phyloP scores from a whole-genome alignment of 441 rosid genomes.

The Croton laevigatus region DNA sequence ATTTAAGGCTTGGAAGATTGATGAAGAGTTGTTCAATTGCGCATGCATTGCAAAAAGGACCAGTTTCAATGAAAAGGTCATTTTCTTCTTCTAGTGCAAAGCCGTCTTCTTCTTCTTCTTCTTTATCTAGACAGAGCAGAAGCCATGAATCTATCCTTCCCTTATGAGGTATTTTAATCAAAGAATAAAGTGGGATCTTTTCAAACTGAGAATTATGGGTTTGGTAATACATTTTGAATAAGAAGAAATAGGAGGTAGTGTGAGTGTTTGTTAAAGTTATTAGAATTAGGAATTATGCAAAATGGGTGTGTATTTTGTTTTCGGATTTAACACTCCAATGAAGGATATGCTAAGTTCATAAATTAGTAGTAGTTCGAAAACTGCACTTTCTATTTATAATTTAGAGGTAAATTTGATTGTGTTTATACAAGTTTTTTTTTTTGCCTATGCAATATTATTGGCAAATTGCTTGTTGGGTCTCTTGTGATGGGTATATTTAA shows the following conservation, averaged over 20 bases:
- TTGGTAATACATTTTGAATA: neutral
- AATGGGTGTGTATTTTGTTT: too few species aligned
- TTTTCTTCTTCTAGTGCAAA: slow-evolving; percentile 41
- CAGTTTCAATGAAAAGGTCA: slow-evolving; percentile 42
- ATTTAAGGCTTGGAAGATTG: slow-evolving; percentile 25
- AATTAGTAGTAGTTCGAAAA: too few species aligned
- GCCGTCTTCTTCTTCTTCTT: slow-evolving; percentile 6
- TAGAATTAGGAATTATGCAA: too few species aligned
- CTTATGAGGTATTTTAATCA: slow-evolving; percentile 16
- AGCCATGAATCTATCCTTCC: slow-evolving; percentile 36
- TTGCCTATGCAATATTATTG: too few species aligned
- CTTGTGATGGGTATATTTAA: too few species aligned
- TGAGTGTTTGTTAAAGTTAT: too few species aligned
- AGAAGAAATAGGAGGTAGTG: neutral
- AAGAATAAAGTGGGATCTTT: neutral
- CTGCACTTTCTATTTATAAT: too few species aligned
- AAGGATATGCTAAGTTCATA: too few species aligned
- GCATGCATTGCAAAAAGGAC: slow-evolving; percentile 34
- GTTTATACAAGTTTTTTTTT: too few species aligned
- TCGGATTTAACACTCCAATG: neutral
- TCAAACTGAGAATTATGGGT: neutral
- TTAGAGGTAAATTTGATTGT: too few species aligned
- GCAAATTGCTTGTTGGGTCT: too few species aligned
- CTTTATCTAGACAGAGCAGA: slow-evolving; percentile 23
- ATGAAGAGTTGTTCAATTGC: slow-evolving; percentile 34